These are phyloP conservation scores for Chaetomium sp. DNA, from an alignment of 2,329 filamentous ascomycete species.

Conservation along the genomic window DNA sequence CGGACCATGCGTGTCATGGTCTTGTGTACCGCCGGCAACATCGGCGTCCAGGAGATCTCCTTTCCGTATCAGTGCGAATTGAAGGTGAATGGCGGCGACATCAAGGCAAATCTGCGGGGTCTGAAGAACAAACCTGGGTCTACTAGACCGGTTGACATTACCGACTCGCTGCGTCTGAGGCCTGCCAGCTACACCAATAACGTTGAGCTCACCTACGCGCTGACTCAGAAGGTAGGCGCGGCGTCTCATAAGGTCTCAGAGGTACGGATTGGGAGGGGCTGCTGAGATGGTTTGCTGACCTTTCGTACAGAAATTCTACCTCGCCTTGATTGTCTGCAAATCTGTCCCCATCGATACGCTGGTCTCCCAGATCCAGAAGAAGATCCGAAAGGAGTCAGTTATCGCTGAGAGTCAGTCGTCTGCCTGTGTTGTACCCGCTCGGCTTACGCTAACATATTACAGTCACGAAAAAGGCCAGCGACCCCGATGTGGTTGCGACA, in stretches of 20 bases:
- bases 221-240: slow-evolving; percentile 74
- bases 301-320: slow-evolving; percentile 64
- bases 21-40: slow-evolving; percentile 72
- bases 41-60: slow-evolving; percentile 71
- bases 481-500: slow-evolving; percentile 86
- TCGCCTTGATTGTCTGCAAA: slow-evolving; percentile 75
- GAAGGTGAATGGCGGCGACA: slow-evolving; percentile 82
- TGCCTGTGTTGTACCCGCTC: neutral
- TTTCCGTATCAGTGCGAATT: slow-evolving; percentile 94
- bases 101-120: slow-evolving; percentile 91
- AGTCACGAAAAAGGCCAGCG: slow-evolving; percentile 81
- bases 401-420: slow-evolving; percentile 73
- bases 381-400: slow-evolving; percentile 79
- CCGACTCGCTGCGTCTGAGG: slow-evolving; percentile 69
- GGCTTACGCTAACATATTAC: slow-evolving; percentile 12
- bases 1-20: slow-evolving; percentile 73
- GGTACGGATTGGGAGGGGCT: slow-evolving; percentile 24
- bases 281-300: slow-evolving; percentile 24
- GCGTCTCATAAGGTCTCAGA: slow-evolving; percentile 19
- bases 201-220: slow-evolving; percentile 85
- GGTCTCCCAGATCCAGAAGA: slow-evolving; percentile 67
- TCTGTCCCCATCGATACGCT: slow-evolving; percentile 71
- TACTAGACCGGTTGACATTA: slow-evolving; percentile 91
- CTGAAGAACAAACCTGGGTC: slow-evolving; percentile 96
- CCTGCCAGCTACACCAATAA: slow-evolving; percentile 71